Base-by-base conservation (phyloP, 768 basidiomycete species). In the Panellus pusillus region DNA sequence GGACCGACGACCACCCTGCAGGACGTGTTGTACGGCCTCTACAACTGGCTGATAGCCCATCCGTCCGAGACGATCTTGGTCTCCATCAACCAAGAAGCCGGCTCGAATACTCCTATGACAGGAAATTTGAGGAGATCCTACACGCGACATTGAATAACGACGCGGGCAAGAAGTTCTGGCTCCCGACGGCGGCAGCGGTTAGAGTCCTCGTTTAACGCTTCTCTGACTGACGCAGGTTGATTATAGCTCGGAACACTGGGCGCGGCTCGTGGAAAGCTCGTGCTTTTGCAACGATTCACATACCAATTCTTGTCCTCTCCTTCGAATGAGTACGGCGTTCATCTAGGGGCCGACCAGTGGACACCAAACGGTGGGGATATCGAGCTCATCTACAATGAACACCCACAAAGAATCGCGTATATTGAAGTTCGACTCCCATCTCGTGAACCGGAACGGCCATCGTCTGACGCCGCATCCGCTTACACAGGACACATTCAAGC, bases 1-100 rank as follows among this genome's bases (percentile, higher is more conserved):
- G 54, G 51, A n/a, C 55, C 60, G 31, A 57, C 55, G 15, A 61
- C 60, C 8, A 56, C 55, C 5, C 39, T 61, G 24, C 46, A 57
- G 32, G 60, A 61, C 29, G 60, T 61, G 8, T 48, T 61, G 18
- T 61, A 53, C 50, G 60, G 60, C 12, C 47, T 57, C 3, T 61
- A 57, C 37, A 32, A 27, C 28, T 61, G 60, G 60, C 55, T 61
- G n/a, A 48, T 51, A n/a, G 17, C 17, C 2, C 60, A 61, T 38
- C 55, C 60, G 9, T 44, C 60, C 1, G 60, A 61, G 35, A 55
- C 60, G 8, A 38, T 61, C 8, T 52, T 61, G 18, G 52, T 61
- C 1, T 61, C 60, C 9, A 61, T 61, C 14, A 54, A 61, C n/a
- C 60, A 57, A 9, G 60, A 61, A 18, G 55, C 28, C 1, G 60